Base-by-base conservation (phyloP, 1,139 yeast species). In the Torulaspora pretoriensis region DNA sequence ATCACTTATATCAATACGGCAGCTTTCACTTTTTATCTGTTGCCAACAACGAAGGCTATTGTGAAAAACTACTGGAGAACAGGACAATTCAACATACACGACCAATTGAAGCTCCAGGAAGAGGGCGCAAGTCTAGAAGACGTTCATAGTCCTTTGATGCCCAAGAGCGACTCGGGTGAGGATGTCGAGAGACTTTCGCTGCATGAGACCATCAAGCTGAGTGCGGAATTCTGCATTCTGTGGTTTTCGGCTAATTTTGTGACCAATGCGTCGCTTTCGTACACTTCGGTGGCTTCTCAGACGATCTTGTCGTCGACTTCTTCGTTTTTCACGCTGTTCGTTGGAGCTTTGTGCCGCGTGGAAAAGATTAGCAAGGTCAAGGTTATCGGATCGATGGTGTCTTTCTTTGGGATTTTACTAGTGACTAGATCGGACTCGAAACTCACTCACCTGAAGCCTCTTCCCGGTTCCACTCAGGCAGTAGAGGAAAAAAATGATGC, bases 231-330 rank as follows among this genome's bases (percentile, higher is more conserved):
- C 64, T 83, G 94, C 50, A 67, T 85, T 3, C 71, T 92, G 36
- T 92, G 98, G 98, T 90, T 88, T 60, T 55, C 81, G 17, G 95
- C 97, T 3, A 92, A 92, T 63, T 73, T 90, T 52, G 83, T 86
- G 45, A 89, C 94, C 28, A 92, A 92, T 65, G 87, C 96, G 1
- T 82, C 95, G 13, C 73, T 90, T 42, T 76, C 86, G 26, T 90
- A 83, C 65, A 92, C 97, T 0, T 82, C 92, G 9, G 97, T 90
- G 25, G 95, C 95, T 8, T 83, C 92, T 14, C 97, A 94, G 58
- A 92, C 97, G 3, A 90, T 92, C 29, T 68, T 92, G 35, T 83
- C 96, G 7, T 84, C 96, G 33, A 89, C 97, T 0, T 84, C 95
- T 6, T 85, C 96, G 10, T 89, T 92, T 62, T 92, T 92, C 75